Percentiles rank a stretch among this genome's conserved stretches.
Conservation (phyloP, 768 basidiomycete genomes). For the Macrolepiota fuliginosa region DNA sequence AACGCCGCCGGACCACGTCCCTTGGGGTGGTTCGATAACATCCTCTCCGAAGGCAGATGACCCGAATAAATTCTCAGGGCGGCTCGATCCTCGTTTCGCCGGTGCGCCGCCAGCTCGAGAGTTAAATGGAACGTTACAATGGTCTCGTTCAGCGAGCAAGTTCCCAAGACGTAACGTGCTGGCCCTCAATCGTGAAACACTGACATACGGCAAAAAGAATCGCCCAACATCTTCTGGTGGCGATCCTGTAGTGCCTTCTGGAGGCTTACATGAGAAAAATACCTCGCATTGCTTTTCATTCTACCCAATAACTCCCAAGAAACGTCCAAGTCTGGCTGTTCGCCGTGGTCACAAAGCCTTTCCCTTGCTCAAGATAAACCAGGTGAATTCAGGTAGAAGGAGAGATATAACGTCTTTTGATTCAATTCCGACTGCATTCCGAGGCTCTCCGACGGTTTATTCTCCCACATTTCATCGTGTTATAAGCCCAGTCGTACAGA, state of each 20-base stretch:
- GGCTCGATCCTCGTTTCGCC: background rate
- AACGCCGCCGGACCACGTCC: constrained; percentile 5
- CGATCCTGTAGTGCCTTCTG: background rate
- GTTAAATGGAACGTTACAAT: background rate
- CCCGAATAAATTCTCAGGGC: background rate
- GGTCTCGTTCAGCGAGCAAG: background rate
- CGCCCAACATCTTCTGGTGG: background rate
- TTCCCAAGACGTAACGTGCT: background rate
- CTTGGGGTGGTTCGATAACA: background rate
- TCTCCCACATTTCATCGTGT: background rate
- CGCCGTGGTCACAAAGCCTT: constrained; percentile 6
- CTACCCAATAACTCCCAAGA: background rate
- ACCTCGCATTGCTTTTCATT: too few species aligned
- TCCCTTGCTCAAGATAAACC: background rate
- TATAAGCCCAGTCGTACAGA: background rate
- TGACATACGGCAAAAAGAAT: background rate
- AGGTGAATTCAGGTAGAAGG: background rate
- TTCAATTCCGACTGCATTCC: constrained; percentile 5
- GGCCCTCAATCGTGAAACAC: background rate
- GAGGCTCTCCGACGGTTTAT: background rate
- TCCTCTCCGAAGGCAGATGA: background rate
- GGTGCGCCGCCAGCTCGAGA: background rate
- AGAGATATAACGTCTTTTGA: background rate
- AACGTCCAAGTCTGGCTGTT: background rate
- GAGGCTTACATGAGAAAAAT: too few species aligned